Evolutionary conservation across 192 early-diverging fungal genomes (phyloP), one percentile per base, ranked within the genome.

Genomic region (Paraglomus brasilianum): DNA sequence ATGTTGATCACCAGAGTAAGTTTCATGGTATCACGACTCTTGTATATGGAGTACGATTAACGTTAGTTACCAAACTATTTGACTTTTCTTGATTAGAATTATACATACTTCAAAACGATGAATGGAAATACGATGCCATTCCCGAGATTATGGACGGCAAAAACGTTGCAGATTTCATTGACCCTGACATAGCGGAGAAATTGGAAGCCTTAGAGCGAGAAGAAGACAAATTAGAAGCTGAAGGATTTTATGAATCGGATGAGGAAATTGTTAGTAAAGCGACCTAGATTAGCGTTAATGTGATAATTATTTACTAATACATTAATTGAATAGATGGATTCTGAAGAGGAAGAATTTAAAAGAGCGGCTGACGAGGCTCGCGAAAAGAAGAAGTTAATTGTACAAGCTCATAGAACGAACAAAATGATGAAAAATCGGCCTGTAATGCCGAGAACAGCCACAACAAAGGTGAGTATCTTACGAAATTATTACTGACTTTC

Each of bases 101-200:
- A 68, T 99, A 99, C 81, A 46, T 88, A 74, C 85, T 98, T 53
- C 84, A 81, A 17, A 78, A 93, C 47, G 83, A 85, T 56, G 92
- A 95, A 47, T 98, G 96, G 96, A 95, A 92, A 79, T 91, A 98
- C 82, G 98, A 99, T 80, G 81, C 81, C 45, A 95, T 99, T 59
- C 98, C 98, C 42, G 98, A 99, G 83, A 95, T 99, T 79, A 91
- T 95, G 88, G 89, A 98, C 73, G 96, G 96, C 73, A 92, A 94
- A 84, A 99, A 99, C 81, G 86, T 99, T 41, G 93, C 94, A 19
- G 98, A 99, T 83, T 99, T 98, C 78, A 82, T 98, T 75, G 98
- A 99, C 82, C 83, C 96, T 38, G 95, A 98, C 5, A 98, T 99
- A 77, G 95, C 94, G 72, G 93, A 95, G 77, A 91, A 91, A 73